Base-by-base conservation (phyloP, 371 early-diverging fungal genomes). In the Synchytrium microbalum region DNA sequence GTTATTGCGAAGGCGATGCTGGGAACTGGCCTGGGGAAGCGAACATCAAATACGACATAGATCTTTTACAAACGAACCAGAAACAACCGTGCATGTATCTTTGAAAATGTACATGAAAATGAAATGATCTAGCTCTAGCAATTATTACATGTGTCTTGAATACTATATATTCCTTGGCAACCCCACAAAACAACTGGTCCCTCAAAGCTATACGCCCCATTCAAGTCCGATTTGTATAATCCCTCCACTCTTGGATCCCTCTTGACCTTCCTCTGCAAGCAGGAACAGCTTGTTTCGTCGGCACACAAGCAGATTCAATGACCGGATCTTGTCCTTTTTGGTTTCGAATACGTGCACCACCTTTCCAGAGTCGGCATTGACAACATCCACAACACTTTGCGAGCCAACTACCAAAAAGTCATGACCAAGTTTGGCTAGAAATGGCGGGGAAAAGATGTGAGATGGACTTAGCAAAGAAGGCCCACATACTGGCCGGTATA, bases 281-380 rank as follows among this genome's bases (percentile, higher is more conserved):
- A 80, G 46, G 60, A 70, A 76, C 58, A 78, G 61, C 58, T 64
- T 66, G 26, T 65, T 61, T 25, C 23, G 63, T 64, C 57, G 62
- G 58, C 67, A 69, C 2, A 68, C 66, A 24, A 79, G 61, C 19
- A 76, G 65, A 0, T 63, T 59, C 25, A 81, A 61, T 19, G 66
- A 59, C 26, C 71, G 68, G 33, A 79, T 73, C 62, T 74, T 73
- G 59, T 78, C 77, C 59, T 68, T 60, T 53, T 77, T 77, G 30
- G 82, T 78, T 59, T 81, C 82, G 60, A 80, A 82, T n/a, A 77
- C 75, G 64, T 82, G 80, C 27, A 80, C 80, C 30, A 80, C 72
- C 54, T 79, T 79, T 32, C 79, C 79, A 2, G 71, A 73, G 2
- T 60, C 61, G 51, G 62, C 57, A 60, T 77, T 63, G 58, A 76